Conservation (phyloP, 257 asterid genomes). For the Solanum gandarillasii region DNA sequence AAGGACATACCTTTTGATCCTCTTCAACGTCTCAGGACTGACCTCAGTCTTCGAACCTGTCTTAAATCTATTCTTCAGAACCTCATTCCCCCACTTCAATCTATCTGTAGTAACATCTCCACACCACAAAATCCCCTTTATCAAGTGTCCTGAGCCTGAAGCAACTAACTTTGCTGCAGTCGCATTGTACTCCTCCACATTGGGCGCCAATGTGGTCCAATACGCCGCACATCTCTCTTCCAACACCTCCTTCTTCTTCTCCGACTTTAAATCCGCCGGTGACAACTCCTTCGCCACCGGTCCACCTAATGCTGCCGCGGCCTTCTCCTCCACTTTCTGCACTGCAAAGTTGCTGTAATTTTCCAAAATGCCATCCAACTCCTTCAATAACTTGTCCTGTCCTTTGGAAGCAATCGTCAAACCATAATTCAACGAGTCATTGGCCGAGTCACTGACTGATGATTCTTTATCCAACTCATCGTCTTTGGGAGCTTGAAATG, state of each 20-base stretch:
- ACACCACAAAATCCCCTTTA: slow-evolving; percentile 92
- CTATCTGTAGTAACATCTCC: slow-evolving; percentile 88
- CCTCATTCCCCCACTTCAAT: slow-evolving; percentile 78
- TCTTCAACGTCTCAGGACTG: slow-evolving; percentile 63
- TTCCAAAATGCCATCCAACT: slow-evolving; percentile 52
- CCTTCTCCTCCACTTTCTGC: slow-evolving; percentile 54
- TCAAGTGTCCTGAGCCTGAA: slow-evolving; percentile 76
- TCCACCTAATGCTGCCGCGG: slow-evolving; percentile 30
- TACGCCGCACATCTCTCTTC: slow-evolving; percentile 86
- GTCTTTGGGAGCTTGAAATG: slow-evolving; percentile 42
- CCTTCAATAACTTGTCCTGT: slow-evolving; percentile 46
- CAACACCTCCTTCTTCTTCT: slow-evolving; percentile 57
- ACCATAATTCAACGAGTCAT: slow-evolving; percentile 53
- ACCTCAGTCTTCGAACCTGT: slow-evolving; percentile 47
- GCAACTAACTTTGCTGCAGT: slow-evolving; percentile 74
- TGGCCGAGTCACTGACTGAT: background rate
- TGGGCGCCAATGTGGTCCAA: slow-evolving; percentile 95
- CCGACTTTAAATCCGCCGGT: slow-evolving; percentile 41
- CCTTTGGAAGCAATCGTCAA: slow-evolving; percentile 63
- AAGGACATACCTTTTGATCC: slow-evolving; percentile 64
- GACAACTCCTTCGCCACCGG: slow-evolving; percentile 38
- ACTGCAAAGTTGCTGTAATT: slow-evolving; percentile 51
- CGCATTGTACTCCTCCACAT: slow-evolving; percentile 91
- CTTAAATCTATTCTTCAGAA: slow-evolving; percentile 53
- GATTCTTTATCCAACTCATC: background rate